Base-by-base conservation (phyloP, 352 stramenopile genomes). In the Globisporangium solare region DNA sequence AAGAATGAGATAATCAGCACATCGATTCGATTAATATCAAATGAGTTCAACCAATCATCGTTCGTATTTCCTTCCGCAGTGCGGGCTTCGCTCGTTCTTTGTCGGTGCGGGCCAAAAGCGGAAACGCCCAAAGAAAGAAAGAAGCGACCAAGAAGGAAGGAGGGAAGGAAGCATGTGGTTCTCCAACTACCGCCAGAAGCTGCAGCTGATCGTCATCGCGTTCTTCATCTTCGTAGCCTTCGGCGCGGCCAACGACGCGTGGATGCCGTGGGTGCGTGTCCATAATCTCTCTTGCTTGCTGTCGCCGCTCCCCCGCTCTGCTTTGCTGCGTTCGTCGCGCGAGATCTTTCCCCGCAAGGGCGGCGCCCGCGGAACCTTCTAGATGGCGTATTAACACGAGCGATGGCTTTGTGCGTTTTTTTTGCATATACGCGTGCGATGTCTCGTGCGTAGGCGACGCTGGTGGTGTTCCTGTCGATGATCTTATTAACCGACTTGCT, bases 221-320 rank as follows among this genome's bases (percentile, higher is more conserved):
- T 92, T 90, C 78, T 92, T 90, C 65, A 84, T 73, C 62, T 89
- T 92, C 53, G 63, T 92, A 47, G 76, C 83, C n/a, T 89, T 92
- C 42, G 80, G 72, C 40, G 80, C 83, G 24, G 79, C 79, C 7
- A 68, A 87, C 31, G 79, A 81, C 22, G 76, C 81, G 39, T 92
- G 83, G 83, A 92, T 92, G 72, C 79, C 74, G 0, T 92, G 79
- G 79, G 83, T 92, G 60, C n/a, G 76, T 70, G n/a, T 13, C 2
- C 51, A 6, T 35, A 35, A n/a, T n/a, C n/a, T 53, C 21, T 54
- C 17, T 47, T 22, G 12, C 22, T 43, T 35, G 27, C 6, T 35
- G 4, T 35, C 27, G 5, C 8, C 46, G 11, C 6, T 20, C 43
- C 14, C 43, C 27, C 7, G 21, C 21, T 21, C n/a, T 47, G 15